Evolutionary conservation across 2,329 filamentous ascomycete genomes (phyloP), one percentile per base, ranked within the genome.

Genomic region (Annulohypoxylon truncatum): DNA sequence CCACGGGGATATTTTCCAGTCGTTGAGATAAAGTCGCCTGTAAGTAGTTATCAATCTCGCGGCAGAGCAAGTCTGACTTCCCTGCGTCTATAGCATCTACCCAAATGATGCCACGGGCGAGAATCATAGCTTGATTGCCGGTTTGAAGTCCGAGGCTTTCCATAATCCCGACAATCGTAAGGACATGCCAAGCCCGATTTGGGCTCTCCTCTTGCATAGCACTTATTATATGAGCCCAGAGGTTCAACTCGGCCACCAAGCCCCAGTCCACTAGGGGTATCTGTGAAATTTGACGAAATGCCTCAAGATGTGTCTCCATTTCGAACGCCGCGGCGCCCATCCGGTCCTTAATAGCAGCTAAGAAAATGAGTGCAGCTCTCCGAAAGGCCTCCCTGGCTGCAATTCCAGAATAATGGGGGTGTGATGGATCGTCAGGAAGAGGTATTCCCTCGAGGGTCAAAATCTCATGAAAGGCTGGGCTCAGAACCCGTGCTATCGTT

Each of bases 361-460:
- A 71, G 29, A 76, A 71, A 12, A 76, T 67, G 13, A 76, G 71
- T 20, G 66, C 58, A 1, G 73, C 72, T 5, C 74, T 57, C 4
- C 73, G 65, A 26, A 75, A 75, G 2, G 72, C 73, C 31, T 76
- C 74, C 12, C 74, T 66, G 1, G 72, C 72, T 2, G 72, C 73
- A 0, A 61, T 72, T 6, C 63, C 72, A 5, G 71, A 72, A 51
- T 73, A 75, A 0, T 22, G 6, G 4, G 38, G 48, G 35, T 73
- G 56, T 1, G 58, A 29, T 1, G 69, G 46, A 13, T 72, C 58
- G 20, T 48, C 28, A 1, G 74, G 73, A 0, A 76, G 71, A 3
- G 71, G 58, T 8, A 69, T 65, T 3, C 73, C 73, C 2, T 72
- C 69, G 7, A 76, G 68, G 4, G 59, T 68, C 1, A 76, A 69